These are phyloP conservation scores for Neurospora hispaniola DNA, from an alignment of 495 filamentous ascomycete species.

Conservation along the genomic window DNA sequence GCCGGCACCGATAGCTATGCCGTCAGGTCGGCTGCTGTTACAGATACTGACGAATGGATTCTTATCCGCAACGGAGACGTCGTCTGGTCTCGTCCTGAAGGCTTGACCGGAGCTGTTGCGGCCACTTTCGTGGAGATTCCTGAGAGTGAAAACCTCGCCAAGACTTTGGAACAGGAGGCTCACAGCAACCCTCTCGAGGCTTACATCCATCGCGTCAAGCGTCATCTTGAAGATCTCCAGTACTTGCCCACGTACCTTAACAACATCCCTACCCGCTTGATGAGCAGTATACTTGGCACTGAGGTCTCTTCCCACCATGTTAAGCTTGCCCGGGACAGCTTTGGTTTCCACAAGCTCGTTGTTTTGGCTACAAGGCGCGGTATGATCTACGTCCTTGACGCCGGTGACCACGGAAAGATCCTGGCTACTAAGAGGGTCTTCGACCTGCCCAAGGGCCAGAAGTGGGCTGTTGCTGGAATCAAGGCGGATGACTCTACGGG, in stretches of 20 bases:
- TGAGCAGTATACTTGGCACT: slow-evolving; percentile 56
- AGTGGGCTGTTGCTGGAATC: slow-evolving; percentile 62
- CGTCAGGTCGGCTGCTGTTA: slow-evolving; percentile 62
- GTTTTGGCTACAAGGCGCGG: slow-evolving; percentile 74
- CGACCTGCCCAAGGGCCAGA: slow-evolving; percentile 38
- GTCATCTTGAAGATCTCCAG: slow-evolving; percentile 70
- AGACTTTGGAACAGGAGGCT: slow-evolving; percentile 74
- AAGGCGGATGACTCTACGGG: slow-evolving; percentile 44
- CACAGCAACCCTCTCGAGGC: slow-evolving; percentile 68
- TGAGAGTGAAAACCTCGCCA: slow-evolving; percentile 58
- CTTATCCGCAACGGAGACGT: slow-evolving; percentile 71
- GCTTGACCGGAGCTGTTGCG: slow-evolving; percentile 60
- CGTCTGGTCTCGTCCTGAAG: slow-evolving; percentile 75
- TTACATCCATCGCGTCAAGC: slow-evolving; percentile 76
- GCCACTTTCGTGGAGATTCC: slow-evolving; percentile 72
- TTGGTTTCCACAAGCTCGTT: slow-evolving; percentile 77
- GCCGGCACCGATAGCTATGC: slow-evolving; percentile 48
- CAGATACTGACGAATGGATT: slow-evolving; percentile 66
- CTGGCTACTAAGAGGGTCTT: slow-evolving; percentile 59
- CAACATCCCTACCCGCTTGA: slow-evolving; percentile 51
- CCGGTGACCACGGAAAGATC: slow-evolving; percentile 62
- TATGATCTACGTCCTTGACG: slow-evolving; percentile 66
- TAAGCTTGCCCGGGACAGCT: slow-evolving; percentile 55
- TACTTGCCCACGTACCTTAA: slow-evolving; percentile 67
- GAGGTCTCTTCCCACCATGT: slow-evolving; percentile 39